Base-by-base conservation (phyloP, 2,329 filamentous ascomycete species). In the Botrytis elliptica region DNA sequence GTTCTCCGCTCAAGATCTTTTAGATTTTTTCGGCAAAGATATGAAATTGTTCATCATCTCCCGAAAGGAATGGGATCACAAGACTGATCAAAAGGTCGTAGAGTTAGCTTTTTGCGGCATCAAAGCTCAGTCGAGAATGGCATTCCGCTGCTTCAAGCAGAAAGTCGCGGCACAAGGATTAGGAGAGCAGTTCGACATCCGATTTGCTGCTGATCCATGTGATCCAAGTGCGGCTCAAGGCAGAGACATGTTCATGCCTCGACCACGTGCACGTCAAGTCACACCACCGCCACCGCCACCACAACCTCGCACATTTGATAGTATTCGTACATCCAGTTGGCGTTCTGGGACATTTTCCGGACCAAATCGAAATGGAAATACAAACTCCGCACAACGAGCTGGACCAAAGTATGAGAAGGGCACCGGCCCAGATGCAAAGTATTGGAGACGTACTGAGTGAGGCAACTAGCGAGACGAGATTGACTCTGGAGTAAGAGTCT, bases 1-100 rank as follows among this genome's bases (percentile, higher is more conserved):
- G 5, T 55, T 76, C 12, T 69, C 71, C 4, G 42, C 38, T 5
- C 20, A 73, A 6, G 49, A 40, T 22, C 33, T 76, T 1, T 60
- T 72, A 14, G 44, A 65, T 36, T 57, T 74, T 6, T 72, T 78
- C 22, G 52, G 64, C 4, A 62, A 72, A 7, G 70, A 73, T 29
- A 76, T 78, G 33, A 66, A 72, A 1, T 74, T 74, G 29, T 63
- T 75, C 4, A 66, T 77, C 14, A 67, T 75, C 1, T 52, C 57
- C 2, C 46, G 60, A n/a, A 49, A 36, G 44, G 72, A 70, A 20
- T 71, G 69, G 74, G 20, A 33, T n/a, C 65, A 46, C 4, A 55
- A 20, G 3, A 12, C 57, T 9, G 57, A 68, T 40, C 20, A 52
- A 29, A 73, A 74, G 8, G 60, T 72, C 0, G 46, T 75, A 25